These are phyloP conservation scores for Nephelium lappaceum DNA, from an alignment of 345 rosid species.

Conservation along the genomic window DNA sequence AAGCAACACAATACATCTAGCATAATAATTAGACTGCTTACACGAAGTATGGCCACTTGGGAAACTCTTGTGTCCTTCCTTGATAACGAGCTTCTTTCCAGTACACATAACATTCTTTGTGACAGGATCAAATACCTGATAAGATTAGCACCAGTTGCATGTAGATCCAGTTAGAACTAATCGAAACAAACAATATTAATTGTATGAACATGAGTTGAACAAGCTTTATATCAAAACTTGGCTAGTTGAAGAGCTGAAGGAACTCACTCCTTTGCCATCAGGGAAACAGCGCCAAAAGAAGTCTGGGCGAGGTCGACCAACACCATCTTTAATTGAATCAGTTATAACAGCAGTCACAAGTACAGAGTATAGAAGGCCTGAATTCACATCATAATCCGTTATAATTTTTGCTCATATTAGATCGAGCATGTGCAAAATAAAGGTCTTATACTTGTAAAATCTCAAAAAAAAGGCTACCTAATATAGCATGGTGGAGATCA, in stretches of 20 bases:
- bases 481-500: slow-evolving; percentile 84
- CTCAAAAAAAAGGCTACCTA: slow-evolving; percentile 54
- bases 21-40: slow-evolving; percentile 39
- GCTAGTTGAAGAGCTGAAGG: slow-evolving; percentile 2
- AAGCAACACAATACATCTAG: background rate
- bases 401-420: background rate
- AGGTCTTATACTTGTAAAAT: slow-evolving; percentile 14
- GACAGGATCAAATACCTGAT: slow-evolving; percentile 60
- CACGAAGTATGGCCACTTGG: slow-evolving; percentile 97
- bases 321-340: slow-evolving; percentile 90
- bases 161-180: slow-evolving; percentile 19
- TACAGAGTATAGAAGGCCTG: slow-evolving; percentile 81
- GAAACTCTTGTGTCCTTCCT: slow-evolving; percentile 95
- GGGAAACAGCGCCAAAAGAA: slow-evolving; percentile 99
- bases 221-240: background rate
- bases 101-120: slow-evolving; percentile 72
- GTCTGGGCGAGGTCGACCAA: slow-evolving; percentile 95
- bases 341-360: slow-evolving; percentile 82
- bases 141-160: slow-evolving; percentile 21
- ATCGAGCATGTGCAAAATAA: slow-evolving; percentile 8
- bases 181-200: background rate
- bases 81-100: slow-evolving; percentile 67
- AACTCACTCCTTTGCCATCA: slow-evolving; percentile 76
- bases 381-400: slow-evolving; percentile 17
- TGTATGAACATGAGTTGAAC: slow-evolving; percentile 2